Evolutionary conservation across 768 basidiomycete genomes (phyloP).

Genomic region (Xerocomus brunneocitrinus): DNA sequence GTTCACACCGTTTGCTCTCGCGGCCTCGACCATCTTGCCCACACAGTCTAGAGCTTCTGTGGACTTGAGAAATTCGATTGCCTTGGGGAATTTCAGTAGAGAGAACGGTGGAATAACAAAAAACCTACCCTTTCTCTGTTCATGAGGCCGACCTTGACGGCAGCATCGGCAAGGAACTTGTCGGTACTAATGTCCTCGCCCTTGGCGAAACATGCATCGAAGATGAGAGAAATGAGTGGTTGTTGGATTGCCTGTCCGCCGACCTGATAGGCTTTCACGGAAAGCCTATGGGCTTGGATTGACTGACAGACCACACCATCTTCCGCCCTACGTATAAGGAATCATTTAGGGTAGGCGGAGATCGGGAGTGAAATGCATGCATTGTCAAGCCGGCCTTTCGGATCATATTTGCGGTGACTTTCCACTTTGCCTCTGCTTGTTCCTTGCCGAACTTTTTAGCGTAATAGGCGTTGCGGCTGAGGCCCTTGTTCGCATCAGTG

Average conservation of each 20-base stretch:
- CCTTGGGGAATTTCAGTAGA: slow-evolving; percentile 22
- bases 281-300: slow-evolving; percentile 40
- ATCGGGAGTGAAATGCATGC: slow-evolving; percentile 8
- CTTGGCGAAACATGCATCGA: slow-evolving; percentile 37
- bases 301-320: slow-evolving; percentile 39
- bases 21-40: slow-evolving; percentile 36
- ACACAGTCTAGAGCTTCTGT: slow-evolving; percentile 40
- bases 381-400: slow-evolving; percentile 24
- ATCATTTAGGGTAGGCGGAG: neutral
- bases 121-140: slow-evolving; percentile 33
- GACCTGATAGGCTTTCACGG: slow-evolving; percentile 39
- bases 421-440: slow-evolving; percentile 24
- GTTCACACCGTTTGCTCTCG: slow-evolving; percentile 41
- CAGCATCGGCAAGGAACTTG: slow-evolving; percentile 33
- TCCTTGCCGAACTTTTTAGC: slow-evolving; percentile 27
- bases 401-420: slow-evolving; percentile 27
- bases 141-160: slow-evolving; percentile 39
- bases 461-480: slow-evolving; percentile 22
- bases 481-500: slow-evolving; percentile 17
- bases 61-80: slow-evolving; percentile 38
- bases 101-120: neutral
- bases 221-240: slow-evolving; percentile 34
- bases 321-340: slow-evolving; percentile 26
- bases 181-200: slow-evolving; percentile 37
- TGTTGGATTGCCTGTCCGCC: slow-evolving; percentile 40